A percentile compares a stretch with the other conserved stretches of the same genome.
Conservation (phyloP, 2,329 filamentous ascomycete genomes). For the Clarireedia monteithiana region DNA sequence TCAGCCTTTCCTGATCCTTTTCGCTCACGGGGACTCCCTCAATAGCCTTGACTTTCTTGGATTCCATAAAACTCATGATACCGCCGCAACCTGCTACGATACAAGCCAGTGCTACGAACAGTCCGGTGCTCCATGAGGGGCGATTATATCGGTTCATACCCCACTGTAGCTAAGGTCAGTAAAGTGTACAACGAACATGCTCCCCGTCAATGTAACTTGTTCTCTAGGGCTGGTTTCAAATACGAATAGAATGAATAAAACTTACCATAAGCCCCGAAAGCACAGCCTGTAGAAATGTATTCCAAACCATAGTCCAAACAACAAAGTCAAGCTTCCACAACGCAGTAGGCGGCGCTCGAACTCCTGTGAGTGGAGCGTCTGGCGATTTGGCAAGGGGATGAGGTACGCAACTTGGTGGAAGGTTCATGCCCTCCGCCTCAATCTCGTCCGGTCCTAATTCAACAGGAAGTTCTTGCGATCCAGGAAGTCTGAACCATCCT, state of each 20-base stretch:
- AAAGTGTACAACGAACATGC: neutral
- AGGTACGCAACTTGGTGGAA: slow-evolving; percentile 45
- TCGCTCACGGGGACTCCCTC: slow-evolving; percentile 62
- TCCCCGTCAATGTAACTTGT: too few species aligned
- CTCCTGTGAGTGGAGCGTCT: slow-evolving; percentile 61
- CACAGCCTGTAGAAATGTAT: slow-evolving; percentile 68
- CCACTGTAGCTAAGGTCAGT: slow-evolving; percentile 43
- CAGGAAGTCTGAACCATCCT: slow-evolving; percentile 66
- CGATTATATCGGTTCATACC: slow-evolving; percentile 62
- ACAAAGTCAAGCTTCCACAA: slow-evolving; percentile 75
- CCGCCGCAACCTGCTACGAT: slow-evolving; percentile 62
- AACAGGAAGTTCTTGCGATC: slow-evolving; percentile 50
- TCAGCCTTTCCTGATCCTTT: slow-evolving; percentile 43
- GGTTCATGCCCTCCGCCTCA: slow-evolving; percentile 31
- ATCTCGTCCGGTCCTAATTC: slow-evolving; percentile 47
- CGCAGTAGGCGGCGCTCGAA: slow-evolving; percentile 57
- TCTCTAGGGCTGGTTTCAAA: too few species aligned
- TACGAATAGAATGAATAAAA: too few species aligned
- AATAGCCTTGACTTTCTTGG: slow-evolving; percentile 61
- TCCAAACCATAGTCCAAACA: slow-evolving; percentile 70
- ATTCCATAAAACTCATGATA: slow-evolving; percentile 62
- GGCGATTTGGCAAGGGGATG: slow-evolving; percentile 57
- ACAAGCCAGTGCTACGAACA: slow-evolving; percentile 70
- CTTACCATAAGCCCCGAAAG: slow-evolving; percentile 61
- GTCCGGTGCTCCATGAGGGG: slow-evolving; percentile 72